Evolutionary conservation across 1,284 basidiomycete genomes (phyloP).

Genomic region (Marasmius oreades): DNA sequence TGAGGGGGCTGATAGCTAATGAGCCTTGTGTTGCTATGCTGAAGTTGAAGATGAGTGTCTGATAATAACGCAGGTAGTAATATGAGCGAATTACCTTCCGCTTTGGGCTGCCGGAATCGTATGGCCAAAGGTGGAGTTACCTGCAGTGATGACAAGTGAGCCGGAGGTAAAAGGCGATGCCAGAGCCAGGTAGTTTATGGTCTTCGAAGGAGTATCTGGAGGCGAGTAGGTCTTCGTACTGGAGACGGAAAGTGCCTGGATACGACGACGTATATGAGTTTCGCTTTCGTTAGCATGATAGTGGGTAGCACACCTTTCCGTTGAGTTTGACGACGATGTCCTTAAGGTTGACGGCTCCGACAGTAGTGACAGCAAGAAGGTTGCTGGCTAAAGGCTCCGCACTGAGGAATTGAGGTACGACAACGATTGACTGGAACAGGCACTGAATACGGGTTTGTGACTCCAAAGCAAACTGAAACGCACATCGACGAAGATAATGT

Average conservation of each 20-base stretch:
- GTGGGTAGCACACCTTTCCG: constrained; percentile 27
- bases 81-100: constrained; percentile 27
- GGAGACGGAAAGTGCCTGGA: constrained; percentile 30
- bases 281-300: not conserved
- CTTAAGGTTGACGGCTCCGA: constrained; percentile 40
- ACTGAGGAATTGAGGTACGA: constrained; percentile 42
- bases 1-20: constrained; percentile 37
- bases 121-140: constrained; percentile 33
- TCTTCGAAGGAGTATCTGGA: constrained; percentile 38
- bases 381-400: constrained; percentile 46
- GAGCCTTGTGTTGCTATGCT: constrained; percentile 27
- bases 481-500: constrained; percentile 40
- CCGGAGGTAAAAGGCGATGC: constrained; percentile 34
- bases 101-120: constrained; percentile 38
- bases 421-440: constrained; percentile 32
- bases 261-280: not conserved
- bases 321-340: constrained; percentile 35
- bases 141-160: constrained; percentile 36
- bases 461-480: constrained; percentile 19
- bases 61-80: not conserved
- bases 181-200: constrained; percentile 45
- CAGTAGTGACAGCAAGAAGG: constrained; percentile 42
- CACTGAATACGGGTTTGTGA: not conserved
- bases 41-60: not conserved
- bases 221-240: constrained; percentile 35